These are phyloP conservation scores for Komagataella pastoris DNA, from an alignment of 805 yeast genomes.

Conservation along the genomic window DNA sequence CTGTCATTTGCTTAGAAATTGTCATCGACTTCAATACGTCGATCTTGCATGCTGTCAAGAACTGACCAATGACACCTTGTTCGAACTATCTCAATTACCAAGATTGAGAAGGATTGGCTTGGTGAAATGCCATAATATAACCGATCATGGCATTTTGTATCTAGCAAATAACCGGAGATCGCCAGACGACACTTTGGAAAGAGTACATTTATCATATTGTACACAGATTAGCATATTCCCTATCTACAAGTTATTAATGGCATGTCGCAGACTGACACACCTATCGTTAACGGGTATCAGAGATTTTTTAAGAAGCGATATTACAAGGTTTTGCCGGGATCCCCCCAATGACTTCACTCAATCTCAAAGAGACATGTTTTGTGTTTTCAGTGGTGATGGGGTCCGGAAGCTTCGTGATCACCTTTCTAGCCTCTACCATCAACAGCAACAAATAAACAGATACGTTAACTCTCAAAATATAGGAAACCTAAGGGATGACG, in stretches of 20 bases:
- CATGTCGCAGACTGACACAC: constrained; percentile 82
- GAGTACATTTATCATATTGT: constrained; percentile 90
- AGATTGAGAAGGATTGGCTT: constrained; percentile 82
- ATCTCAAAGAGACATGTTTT: constrained; percentile 72
- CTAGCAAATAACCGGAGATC: constrained; percentile 52
- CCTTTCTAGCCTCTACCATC: constrained; percentile 6
- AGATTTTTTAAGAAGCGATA: constrained; percentile 78
- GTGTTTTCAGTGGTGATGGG: constrained; percentile 90
- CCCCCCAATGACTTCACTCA: constrained; percentile 89
- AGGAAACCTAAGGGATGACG: not conserved
- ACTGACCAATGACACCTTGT: constrained; percentile 71
- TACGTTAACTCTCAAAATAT: not conserved
- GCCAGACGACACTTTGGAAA: constrained; percentile 70
- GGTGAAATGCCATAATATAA: constrained; percentile 80
- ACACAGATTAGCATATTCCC: constrained; percentile 69
- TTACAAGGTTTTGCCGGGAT: constrained; percentile 76
- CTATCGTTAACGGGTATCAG: constrained; percentile 84
- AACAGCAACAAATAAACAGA: not conserved
- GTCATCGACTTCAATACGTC: constrained; percentile 80
- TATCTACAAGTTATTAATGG: constrained; percentile 55
- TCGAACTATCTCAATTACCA: constrained; percentile 64
- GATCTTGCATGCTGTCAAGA: constrained; percentile 93
- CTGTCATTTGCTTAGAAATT: constrained; percentile 52
- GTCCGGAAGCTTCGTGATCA: constrained; percentile 65
- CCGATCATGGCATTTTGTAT: constrained; percentile 69